A percentile compares a stretch with the other conserved stretches of the same genome.
Conservation (phyloP, 176 grass and related monocot species). For the Poa pratensis region DNA sequence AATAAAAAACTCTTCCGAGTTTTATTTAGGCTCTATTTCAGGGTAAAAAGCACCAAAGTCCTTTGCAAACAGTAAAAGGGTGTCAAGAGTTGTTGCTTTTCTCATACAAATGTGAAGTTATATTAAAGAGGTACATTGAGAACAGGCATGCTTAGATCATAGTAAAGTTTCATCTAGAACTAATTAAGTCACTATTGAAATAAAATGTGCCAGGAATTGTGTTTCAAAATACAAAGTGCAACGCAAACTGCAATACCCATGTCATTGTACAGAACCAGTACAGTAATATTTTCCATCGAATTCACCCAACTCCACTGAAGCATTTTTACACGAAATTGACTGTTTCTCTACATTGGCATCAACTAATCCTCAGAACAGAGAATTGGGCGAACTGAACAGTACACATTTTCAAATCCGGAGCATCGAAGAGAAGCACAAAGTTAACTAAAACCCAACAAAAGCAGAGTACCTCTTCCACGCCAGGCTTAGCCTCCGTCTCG, state of each 20-base stretch:
- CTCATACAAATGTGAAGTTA: not conserved
- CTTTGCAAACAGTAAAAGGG: not conserved
- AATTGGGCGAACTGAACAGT: not conserved
- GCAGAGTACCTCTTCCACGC: constrained; percentile 63
- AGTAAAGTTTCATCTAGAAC: not conserved
- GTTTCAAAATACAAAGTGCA: not conserved
- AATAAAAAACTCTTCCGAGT: not conserved
- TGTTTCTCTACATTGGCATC: not conserved
- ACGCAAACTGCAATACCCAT: not conserved
- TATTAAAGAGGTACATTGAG: constrained; percentile 1
- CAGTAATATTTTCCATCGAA: not conserved
- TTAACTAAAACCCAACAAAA: constrained; percentile 13
- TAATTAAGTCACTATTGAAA: not conserved
- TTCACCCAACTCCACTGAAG: not conserved
- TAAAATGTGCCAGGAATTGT: not conserved
- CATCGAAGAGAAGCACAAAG: not conserved
- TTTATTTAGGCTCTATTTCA: constrained; percentile 5
- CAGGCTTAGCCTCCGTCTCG: constrained; percentile 56
- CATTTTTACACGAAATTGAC: not conserved
- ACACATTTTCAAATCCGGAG: not conserved
- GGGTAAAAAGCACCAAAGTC: not conserved
- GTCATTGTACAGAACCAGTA: not conserved
- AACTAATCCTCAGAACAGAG: not conserved
- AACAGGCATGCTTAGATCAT: not conserved
- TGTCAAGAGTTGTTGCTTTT: not conserved